Base-by-base conservation (phyloP, 306 rosid species). In the Leucaena leucocephala region DNA sequence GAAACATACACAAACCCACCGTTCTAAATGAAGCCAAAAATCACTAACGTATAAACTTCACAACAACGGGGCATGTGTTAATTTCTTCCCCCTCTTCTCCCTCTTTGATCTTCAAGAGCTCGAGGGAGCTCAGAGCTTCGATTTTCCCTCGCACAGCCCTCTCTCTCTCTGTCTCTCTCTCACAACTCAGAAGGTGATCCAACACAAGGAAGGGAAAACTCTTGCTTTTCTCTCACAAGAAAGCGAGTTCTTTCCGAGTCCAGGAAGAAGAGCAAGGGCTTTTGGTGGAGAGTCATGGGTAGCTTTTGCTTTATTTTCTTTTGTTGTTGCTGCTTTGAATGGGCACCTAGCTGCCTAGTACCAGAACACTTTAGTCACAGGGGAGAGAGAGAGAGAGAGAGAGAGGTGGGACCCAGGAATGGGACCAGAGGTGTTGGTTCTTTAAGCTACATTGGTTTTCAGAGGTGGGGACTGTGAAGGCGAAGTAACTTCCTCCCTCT, bases 1-100 rank as follows among this genome's bases (percentile, higher is more conserved):
- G 63, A 65, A 16, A 58, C 39, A 50, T 33, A 65, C 19, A 83
- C 73, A 35, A 79, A 89, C 90, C 83, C 76, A 85, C 90, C 79
- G 76, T 81, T 77, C 45, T 67, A 79, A 84, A 84, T 19, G 82
- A 71, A 74, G 83, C 65, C 75, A 19, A 62, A 39, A 77, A 82
- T 46, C 67, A 34, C 27, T 79, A 22, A 57, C 36, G 54, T 4
- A 64, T 10, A 57, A 61, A 34, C 64, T 72, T 52, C 64, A 50
- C 35, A 71, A 35, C 48, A 52, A 50, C 11, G 38, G 39, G 16
- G 38, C 35, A 22, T 27, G 36, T 59, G 16, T 33, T 9, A 27
- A 11, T 59, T 59, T 59, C 15, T 22, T 22, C 13, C 3, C 7
- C 17, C 66, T 5, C 3, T 59, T 59, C 63, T 19, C 14, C 14